Evolutionary conservation across 148 eudicot genomes (phyloP).

Genomic region (Mesembryanthemum crystallinum): DNA sequence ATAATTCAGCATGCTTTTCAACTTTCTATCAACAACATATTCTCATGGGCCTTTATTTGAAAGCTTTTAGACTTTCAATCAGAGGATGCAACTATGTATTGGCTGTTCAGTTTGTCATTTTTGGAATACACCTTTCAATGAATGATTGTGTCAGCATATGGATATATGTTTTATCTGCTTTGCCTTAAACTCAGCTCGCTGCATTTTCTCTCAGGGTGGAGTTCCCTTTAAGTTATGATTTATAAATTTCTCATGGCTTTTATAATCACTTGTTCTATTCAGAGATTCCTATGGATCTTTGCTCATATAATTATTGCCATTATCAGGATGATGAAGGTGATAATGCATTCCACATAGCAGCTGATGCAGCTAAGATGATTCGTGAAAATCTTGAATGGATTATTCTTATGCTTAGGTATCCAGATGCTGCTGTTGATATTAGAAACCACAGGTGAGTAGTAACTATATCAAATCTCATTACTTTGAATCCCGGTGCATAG

Average conservation of each 20-base stretch:
- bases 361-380: constrained; percentile 95
- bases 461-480: neutral
- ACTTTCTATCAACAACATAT: neutral
- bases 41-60: neutral
- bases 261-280: neutral
- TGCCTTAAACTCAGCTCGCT: neutral
- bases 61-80: neutral
- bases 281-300: neutral
- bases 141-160: neutral
- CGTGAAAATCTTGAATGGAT: constrained; percentile 97
- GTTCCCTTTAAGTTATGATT: neutral
- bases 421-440: constrained; percentile 77
- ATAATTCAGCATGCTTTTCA: too few species aligned
- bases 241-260: neutral
- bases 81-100: neutral
- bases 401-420: constrained; percentile 76
- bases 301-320: constrained; percentile 9
- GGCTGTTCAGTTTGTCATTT: neutral
- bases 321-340: constrained; percentile 97
- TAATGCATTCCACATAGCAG: constrained; percentile 98
- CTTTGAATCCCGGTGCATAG: neutral
- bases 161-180: neutral
- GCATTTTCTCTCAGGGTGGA: neutral
- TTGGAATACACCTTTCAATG: neutral
- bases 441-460: constrained; percentile 84